A percentile compares a stretch with the other conserved stretches of the same genome.
Evolutionary conservation across 495 filamentous ascomycete species (phyloP).

Genomic region (Daldinia caldariorum): DNA sequence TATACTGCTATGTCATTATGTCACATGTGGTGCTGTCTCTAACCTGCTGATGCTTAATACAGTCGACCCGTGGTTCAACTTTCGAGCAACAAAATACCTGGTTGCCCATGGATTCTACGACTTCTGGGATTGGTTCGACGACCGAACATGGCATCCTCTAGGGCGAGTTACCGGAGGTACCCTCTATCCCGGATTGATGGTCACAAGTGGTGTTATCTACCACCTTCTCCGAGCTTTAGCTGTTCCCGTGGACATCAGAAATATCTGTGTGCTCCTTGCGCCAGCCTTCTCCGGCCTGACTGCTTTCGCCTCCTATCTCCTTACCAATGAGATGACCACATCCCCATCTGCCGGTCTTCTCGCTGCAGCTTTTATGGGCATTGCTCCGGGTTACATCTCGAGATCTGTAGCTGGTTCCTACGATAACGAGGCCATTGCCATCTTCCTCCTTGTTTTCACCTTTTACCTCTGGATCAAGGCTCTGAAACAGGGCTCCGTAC

Average conservation of each 20-base stretch:
- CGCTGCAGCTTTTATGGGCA: conserved; percentile 96
- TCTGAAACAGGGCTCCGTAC: conserved; percentile 91
- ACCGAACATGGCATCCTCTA: conserved; percentile 99
- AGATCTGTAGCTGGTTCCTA: conserved; percentile 98
- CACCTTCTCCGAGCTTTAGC: conserved; percentile 90
- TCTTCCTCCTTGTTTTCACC: conserved; percentile 97
- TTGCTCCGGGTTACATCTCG: conserved; percentile 96
- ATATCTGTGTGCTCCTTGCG: conserved; percentile 96
- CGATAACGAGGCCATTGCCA: conserved; percentile 99
- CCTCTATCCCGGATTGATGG: conserved; percentile 98
- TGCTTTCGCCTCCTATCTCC: conserved; percentile 90
- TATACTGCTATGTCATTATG: neutral
- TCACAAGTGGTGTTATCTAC: conserved; percentile 97
- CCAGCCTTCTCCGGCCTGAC: conserved; percentile 96
- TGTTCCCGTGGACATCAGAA: conserved; percentile 97
- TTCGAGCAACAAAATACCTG: conserved; percentile 97
- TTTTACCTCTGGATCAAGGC: conserved; percentile 99
- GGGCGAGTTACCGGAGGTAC: conserved; percentile 99
- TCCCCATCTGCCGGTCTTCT: conserved; percentile 94
- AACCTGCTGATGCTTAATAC: conserved; percentile 47
- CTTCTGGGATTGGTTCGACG: conserved; percentile 99
- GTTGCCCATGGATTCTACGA: conserved; percentile 96
- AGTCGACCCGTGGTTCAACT: conserved; percentile 99
- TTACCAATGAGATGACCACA: conserved; percentile 94
- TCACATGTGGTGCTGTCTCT: conserved; percentile 23